Evolutionary conservation across 345 rosid genomes (phyloP).

Genomic region (Rhodamnia rubescens): DNA sequence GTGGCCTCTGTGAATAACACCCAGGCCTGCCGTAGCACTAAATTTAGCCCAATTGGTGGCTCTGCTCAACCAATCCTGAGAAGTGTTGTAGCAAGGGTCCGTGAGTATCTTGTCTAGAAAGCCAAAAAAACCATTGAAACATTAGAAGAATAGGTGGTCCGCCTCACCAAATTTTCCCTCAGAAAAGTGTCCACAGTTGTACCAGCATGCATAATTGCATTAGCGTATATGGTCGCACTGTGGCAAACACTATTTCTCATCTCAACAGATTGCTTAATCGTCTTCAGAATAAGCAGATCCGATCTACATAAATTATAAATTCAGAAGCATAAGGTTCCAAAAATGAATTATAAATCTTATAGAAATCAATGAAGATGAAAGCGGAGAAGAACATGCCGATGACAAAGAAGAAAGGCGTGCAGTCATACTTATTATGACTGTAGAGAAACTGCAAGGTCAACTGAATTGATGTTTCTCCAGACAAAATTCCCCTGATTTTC

Average conservation of each 20-base stretch:
- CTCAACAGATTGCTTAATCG: conserved; percentile 96
- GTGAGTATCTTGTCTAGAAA: background rate
- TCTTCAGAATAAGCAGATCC: conserved; percentile 85
- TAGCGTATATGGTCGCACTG: conserved; percentile 96
- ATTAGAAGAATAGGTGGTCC: background rate
- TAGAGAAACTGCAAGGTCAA: conserved; percentile 86
- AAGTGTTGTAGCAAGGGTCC: background rate
- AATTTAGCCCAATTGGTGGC: conserved; percentile 99
- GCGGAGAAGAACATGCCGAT: background rate
- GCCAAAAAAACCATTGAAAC: background rate
- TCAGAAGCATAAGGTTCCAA: background rate
- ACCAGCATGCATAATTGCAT: conserved; percentile 99
- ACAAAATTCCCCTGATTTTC: conserved; percentile 81
- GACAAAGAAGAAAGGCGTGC: background rate
- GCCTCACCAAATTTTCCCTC: conserved; percentile 81
- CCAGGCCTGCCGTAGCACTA: conserved; percentile 98
- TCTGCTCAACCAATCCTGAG: conserved; percentile 98
- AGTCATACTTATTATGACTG: conserved; percentile 83
- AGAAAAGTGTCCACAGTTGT: conserved; percentile 98
- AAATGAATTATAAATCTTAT: background rate
- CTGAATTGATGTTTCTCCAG: conserved; percentile 93
- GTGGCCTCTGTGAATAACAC: conserved; percentile 98
- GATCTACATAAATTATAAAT: conserved; percentile 43
- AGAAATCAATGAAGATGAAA: background rate
- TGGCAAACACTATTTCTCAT: conserved; percentile 99